Percentiles rank a stretch among this genome's conserved stretches.
phyloP scores from a whole-genome alignment of 2,329 filamentous ascomycete species.

The Atkinsonella hypoxylon region DNA sequence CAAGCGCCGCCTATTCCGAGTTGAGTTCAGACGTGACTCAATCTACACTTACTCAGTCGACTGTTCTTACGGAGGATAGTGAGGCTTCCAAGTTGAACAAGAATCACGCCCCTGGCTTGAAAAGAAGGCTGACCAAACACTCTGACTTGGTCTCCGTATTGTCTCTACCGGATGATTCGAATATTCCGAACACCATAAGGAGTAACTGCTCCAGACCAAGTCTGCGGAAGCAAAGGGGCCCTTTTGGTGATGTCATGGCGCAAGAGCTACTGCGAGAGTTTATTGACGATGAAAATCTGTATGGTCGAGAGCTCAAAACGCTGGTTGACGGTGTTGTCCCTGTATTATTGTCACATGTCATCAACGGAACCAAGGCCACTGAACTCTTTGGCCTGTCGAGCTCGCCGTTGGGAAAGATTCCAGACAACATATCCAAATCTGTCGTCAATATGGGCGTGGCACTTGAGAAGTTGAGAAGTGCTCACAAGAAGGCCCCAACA shows the following conservation, averaged over 20 bases:
- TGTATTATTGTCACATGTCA: conserved; percentile 73
- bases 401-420: conserved; percentile 32
- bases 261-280: conserved; percentile 72
- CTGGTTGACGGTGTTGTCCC: conserved; percentile 92
- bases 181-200: conserved; percentile 46
- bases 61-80: conserved; percentile 34
- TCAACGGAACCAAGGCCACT: conserved; percentile 55
- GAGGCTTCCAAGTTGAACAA: conserved; percentile 9
- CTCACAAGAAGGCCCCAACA: conserved; percentile 71
- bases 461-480: conserved; percentile 68
- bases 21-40: conserved; percentile 34
- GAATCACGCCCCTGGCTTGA: conserved; percentile 43
- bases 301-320: conserved; percentile 82
- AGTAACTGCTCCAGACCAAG: conserved; percentile 69
- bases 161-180: conserved; percentile 52
- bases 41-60: conserved; percentile 42
- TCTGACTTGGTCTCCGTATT: conserved; percentile 90
- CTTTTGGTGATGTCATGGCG: conserved; percentile 54
- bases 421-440: conserved; percentile 60
- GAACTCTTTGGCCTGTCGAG: conserved; percentile 53
- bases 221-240: conserved; percentile 60
- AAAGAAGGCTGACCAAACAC: conserved; percentile 75
- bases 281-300: conserved; percentile 71
- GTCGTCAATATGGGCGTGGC: conserved; percentile 91
- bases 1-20: conserved; percentile 35